A percentile compares a stretch with the other conserved stretches of the same genome.
Evolutionary conservation across 371 early-diverging fungal genomes (phyloP).

Genomic region (Nematocida major): DNA sequence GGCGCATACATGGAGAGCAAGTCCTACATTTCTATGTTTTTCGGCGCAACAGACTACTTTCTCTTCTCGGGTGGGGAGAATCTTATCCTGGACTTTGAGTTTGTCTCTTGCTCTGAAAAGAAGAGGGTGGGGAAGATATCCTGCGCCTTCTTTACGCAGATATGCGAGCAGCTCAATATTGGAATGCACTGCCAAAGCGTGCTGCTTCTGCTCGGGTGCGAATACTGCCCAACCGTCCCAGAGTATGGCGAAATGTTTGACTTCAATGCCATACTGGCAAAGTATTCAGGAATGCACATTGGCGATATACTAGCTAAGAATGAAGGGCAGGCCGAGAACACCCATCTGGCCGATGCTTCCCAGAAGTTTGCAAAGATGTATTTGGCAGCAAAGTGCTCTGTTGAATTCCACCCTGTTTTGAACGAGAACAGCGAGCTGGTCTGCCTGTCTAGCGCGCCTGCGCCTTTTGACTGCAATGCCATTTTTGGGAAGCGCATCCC

Average conservation of each 20-base stretch:
- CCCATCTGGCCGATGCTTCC: neutral
- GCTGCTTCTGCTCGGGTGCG: constrained; percentile 57
- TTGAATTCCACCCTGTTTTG: constrained; percentile 58
- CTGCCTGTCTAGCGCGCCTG: constrained; percentile 5
- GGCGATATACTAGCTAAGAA: neutral
- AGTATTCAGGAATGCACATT: neutral
- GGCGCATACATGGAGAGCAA: constrained; percentile 56
- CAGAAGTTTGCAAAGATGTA: constrained; percentile 32
- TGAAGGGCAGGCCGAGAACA: neutral
- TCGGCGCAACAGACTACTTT: constrained; percentile 58
- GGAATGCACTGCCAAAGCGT: neutral
- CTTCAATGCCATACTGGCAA: constrained; percentile 5
- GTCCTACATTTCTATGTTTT: constrained; percentile 52
- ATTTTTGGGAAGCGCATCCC: constrained; percentile 53
- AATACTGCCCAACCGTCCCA: constrained; percentile 61
- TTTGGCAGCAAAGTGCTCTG: constrained; percentile 16
- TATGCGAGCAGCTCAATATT: constrained; percentile 18
- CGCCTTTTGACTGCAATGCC: constrained; percentile 42
- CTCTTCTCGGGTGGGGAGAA: constrained; percentile 51
- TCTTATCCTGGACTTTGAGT: constrained; percentile 52
- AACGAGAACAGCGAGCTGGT: constrained; percentile 49
- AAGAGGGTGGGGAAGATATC: neutral
- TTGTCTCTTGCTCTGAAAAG: neutral
- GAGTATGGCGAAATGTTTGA: constrained; percentile 49
- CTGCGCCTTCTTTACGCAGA: neutral